Base-by-base conservation (phyloP, 73 alveolate genomes). In the Diophrys sp. region DNA sequence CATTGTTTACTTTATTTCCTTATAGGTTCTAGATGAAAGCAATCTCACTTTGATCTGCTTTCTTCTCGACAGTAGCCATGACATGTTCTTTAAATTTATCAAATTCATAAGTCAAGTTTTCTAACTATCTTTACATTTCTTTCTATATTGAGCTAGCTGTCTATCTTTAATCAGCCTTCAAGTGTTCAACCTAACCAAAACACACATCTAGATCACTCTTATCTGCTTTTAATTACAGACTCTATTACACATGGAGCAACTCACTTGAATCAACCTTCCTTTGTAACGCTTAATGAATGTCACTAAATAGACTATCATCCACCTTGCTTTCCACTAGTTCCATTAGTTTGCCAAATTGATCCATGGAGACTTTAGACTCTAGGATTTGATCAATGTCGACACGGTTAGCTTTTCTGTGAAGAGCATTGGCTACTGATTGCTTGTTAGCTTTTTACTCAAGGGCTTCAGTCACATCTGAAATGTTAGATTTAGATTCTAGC, bases 391-490 rank as follows among this genome's bases (percentile, higher is more conserved):
- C 95, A 44, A 95, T 79, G 31, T 95, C 99, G 75, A 78, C 87
- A 85, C 89, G 77, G 75, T 89, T 95, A 27, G 96, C 99, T 74
- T 95, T 95, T 69, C 95, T 87, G 83, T 95, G 96, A 62, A 95
- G 93, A 44, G 97, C 96, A 78, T 91, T 90, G 24, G 95, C 94
- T 14, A 95, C 97, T 73, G 91, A 87, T 71, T 91, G 89, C 84
- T 93, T 95, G 76, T 88, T 93, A 28, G 97, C 97, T 82, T 95
- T 95, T 56, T 83, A 82, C 70, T 93, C 79, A 27, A 95, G 85
- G 29, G 85, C 83, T 76, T 93, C 99, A 67, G 91, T 89, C 0
- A 95, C 92, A 79, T 91, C 98, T 25, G 79, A 82, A 54, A 91
- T 75, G 73, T 83, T 87, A 14, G 98, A 95, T 78, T 91, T 95